Evolutionary conservation across 1,284 basidiomycete genomes (phyloP), one percentile per base, ranked within the genome.

Genomic region (Microbotryum violaceum): DNA sequence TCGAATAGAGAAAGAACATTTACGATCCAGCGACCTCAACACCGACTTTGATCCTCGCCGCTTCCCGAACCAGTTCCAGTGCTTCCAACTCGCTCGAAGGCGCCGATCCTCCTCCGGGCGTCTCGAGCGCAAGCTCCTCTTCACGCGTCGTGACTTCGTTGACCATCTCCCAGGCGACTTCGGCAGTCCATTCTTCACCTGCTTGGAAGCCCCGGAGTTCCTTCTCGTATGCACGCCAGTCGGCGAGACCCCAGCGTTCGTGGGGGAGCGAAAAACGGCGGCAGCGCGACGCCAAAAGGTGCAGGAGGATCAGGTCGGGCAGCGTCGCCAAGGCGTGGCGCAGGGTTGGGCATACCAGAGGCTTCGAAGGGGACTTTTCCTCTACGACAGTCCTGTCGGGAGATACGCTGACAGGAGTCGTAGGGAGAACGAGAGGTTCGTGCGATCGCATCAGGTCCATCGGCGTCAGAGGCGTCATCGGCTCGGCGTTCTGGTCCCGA

Each of bases 201-300:
- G 67, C 67, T 18, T 65, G 64, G 56, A 72, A 72, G 2, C 69
- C 69, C 37, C 68, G 63, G 58, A 71, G 60, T 52, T 70, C 69
- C 21, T 29, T 37, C 25, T 65, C 67, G 65, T 71, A 72, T 49
- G 66, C 65, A 29, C 49, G 46, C 70, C 70, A 72, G 23, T 52
- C 65, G 20, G 55, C 42, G 20, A 70, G 55, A 16, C 29, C 54
- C 70, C 70, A 72, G 4, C 69, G 37, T 42, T 66, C 59, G 58
- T 72, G 66, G 20, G 71, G 71, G 27, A 70, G 60, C 48, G 59
- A 56, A 59, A 72, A 68, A 9, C 44, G 48, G 27, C 63, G 48
- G 9, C 65, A 59, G 25, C 70, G 68, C 12, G 70, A 64, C 16
- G 64, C 66, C 55, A 72, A 21, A 52, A 69, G 61, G 58, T 72